Evolutionary conservation across 2,329 filamentous ascomycete genomes (phyloP), one percentile per base, ranked within the genome.

Genomic region (Alternaria conjuncta): DNA sequence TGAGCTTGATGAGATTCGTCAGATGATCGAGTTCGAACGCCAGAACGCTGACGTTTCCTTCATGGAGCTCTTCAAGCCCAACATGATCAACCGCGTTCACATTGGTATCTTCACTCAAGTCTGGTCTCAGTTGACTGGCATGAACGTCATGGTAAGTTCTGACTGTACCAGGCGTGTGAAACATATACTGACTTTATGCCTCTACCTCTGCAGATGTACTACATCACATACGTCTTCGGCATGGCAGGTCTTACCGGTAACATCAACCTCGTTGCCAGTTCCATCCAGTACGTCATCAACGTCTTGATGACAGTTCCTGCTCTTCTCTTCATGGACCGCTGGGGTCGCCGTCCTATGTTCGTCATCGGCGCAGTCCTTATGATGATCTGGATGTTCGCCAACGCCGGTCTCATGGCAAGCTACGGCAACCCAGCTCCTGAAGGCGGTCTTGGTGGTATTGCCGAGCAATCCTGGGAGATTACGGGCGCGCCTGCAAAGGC

Each of bases 221-320:
- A 74, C 47, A 73, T 84, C 28, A 81, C 79, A 5, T 92, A 91
- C 67, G 86, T 92, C 62, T 92, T 92, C 77, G 84, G 84, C 11
- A 93, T 93, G 90, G 89, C 90, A 15, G 90, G 90, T 10, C 82
- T 90, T n/a, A 81, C 79, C 2, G 85, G 85, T 4, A 83, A 87
- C 69, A 85, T 84, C 57, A 86, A 88, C 41, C 84, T 93, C 9
- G 79, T 92, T 47, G 86, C 90, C 8, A 90, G 88, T 5, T 88
- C 87, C 10, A 92, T 92, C 66, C 88, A 92, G 59, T 92, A 92
- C 76, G 85, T 94, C 71, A 92, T 95, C 83, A 94, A 94, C 77
- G 92, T 95, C 2, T 64, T 89, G 56, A 92, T 93, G 89, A 95
- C 92, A 0, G 77, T 94, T 4, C 90, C 91, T 0, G 92, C 92